Evolutionary conservation across 768 basidiomycete species (phyloP).

Genomic region (Pleurotus djamor): DNA sequence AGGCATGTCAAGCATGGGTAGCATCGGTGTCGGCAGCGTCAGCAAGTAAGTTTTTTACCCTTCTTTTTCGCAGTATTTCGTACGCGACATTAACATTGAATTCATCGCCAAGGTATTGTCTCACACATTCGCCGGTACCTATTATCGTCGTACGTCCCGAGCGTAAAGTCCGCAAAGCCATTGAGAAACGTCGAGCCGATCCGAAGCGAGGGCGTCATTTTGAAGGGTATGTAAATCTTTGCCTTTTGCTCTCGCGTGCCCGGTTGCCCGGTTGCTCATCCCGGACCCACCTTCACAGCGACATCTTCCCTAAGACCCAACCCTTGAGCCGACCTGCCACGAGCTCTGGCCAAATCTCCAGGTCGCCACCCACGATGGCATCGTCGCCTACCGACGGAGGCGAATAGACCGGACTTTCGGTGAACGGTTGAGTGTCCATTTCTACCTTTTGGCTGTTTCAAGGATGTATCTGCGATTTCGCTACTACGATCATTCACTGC

Average conservation of each 20-base stretch:
- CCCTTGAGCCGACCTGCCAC: constrained; percentile 3
- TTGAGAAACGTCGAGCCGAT: constrained; percentile 84
- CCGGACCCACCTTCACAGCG: neutral
- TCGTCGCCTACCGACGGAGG: constrained; percentile 4
- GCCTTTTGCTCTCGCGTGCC: neutral
- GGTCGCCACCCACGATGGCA: neutral
- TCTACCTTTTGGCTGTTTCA: neutral
- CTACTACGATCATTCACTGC: too few relatives aligned
- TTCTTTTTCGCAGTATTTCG: neutral
- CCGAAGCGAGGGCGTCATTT: constrained; percentile 88
- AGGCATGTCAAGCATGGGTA: constrained; percentile 27
- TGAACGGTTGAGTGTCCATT: neutral
- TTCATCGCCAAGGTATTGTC: constrained; percentile 55
- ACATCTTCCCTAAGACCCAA: neutral
- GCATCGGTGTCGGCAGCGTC: constrained; percentile 45
- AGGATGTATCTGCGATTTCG: neutral
- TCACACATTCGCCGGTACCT: constrained; percentile 92
- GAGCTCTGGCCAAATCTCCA: neutral
- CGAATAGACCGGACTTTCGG: neutral
- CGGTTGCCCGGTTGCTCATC: neutral
- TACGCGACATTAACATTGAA: neutral
- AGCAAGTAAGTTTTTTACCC: constrained; percentile 34
- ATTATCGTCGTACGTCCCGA: constrained; percentile 95
- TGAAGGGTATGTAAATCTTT: constrained; percentile 27
- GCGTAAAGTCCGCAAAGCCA: constrained; percentile 78